A percentile compares a stretch with the other conserved stretches of the same genome.
These are phyloP conservation scores for Fusarium chuoi DNA, from an alignment of 2,329 filamentous ascomycete species.

Conservation along the genomic window DNA sequence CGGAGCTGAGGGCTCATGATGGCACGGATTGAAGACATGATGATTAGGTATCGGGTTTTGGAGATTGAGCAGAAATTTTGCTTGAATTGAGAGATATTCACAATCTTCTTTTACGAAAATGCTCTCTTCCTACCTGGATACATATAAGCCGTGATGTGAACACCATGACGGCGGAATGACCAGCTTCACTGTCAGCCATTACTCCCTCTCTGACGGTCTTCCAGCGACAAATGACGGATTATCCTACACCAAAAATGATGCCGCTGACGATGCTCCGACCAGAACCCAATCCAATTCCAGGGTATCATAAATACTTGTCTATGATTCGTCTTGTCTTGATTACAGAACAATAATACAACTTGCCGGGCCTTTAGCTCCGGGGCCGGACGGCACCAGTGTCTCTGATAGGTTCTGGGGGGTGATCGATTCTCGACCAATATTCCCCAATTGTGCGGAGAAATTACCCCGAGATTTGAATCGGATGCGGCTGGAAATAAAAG, in stretches of 20 bases:
- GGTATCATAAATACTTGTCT: background rate
- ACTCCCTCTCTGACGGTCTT: background rate
- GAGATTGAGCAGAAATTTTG: too few species aligned
- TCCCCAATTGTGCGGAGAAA: background rate
- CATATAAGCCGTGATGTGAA: background rate
- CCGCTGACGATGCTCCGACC: background rate
- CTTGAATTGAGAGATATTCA: too few species aligned
- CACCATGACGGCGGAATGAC: conserved; percentile 3
- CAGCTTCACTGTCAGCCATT: too few species aligned
- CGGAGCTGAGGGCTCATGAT: background rate
- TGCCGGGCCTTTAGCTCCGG: conserved; percentile 10
- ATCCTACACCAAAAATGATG: background rate
- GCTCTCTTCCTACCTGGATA: background rate
- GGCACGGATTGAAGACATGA: conserved; percentile 4
- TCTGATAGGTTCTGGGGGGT: background rate
- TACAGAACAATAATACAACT: fast-evolving
- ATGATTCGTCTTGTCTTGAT: background rate
- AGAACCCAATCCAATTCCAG: background rate
- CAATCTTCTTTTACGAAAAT: too few species aligned
- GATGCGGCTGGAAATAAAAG: background rate
- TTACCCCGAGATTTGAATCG: background rate
- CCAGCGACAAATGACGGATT: background rate
- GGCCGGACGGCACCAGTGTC: background rate
- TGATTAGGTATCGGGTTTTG: background rate
- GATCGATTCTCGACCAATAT: background rate